phyloP scores from a whole-genome alignment of 495 filamentous ascomycete species.

The Penicillium egyptiacum region DNA sequence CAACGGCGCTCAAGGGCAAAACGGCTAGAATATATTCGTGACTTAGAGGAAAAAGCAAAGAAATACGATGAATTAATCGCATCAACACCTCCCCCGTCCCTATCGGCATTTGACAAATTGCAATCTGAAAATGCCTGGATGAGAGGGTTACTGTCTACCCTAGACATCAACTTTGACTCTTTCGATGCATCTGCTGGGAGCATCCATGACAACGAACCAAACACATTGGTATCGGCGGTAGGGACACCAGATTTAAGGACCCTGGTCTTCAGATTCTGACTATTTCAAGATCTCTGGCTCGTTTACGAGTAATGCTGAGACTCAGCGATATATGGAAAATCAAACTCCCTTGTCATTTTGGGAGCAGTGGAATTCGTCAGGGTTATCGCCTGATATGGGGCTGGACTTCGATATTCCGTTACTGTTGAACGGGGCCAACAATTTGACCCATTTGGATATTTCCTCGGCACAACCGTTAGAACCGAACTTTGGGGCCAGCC shows the following conservation, averaged over 20 bases:
- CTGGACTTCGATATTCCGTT: not conserved
- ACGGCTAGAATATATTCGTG: conserved; percentile 9
- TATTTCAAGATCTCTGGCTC: not conserved
- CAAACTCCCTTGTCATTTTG: not conserved
- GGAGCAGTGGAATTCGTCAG: not conserved
- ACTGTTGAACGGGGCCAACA: not conserved
- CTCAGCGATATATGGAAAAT: not conserved
- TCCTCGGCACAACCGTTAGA: not conserved
- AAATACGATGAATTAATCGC: conserved; percentile 4
- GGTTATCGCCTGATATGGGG: not conserved
- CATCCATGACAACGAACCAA: not conserved
- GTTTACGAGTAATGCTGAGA: not conserved
- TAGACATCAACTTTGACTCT: not conserved
- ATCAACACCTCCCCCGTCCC: not conserved
- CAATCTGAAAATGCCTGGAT: conserved; percentile 3
- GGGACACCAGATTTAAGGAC: no score
- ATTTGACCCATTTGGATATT: no score
- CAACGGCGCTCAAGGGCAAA: conserved; percentile 18
- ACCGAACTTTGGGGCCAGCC: not conserved
- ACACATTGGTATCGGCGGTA: not conserved
- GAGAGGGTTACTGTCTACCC: not conserved
- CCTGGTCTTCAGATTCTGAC: not conserved
- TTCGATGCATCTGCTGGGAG: not conserved
- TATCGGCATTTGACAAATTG: not conserved
- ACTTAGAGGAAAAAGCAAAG: conserved; percentile 13